These are phyloP conservation scores for Boletales sp. DNA, from an alignment of 768 basidiomycete genomes.

Conservation along the genomic window DNA sequence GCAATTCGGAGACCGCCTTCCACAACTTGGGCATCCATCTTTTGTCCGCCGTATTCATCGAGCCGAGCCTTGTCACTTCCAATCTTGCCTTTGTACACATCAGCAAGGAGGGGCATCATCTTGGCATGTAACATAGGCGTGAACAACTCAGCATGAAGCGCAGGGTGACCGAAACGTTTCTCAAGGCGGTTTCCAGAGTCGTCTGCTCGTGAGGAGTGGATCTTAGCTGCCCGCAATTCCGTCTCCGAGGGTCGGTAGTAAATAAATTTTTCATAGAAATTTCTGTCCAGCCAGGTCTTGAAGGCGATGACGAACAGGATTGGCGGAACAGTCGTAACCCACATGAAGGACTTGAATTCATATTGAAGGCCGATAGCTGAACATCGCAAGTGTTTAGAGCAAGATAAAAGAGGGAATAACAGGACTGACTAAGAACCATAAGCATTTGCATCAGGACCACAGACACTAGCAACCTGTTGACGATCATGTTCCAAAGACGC, in stretches of 20 bases:
- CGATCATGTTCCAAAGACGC: slow-evolving; percentile 92
- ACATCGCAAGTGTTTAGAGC: background rate
- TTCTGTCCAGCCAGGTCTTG: slow-evolving; percentile 79
- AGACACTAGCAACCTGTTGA: slow-evolving; percentile 81
- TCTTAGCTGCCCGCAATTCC: slow-evolving; percentile 69
- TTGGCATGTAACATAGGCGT: slow-evolving; percentile 85
- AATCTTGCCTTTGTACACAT: slow-evolving; percentile 77
- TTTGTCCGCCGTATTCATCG: slow-evolving; percentile 75
- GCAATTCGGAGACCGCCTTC: slow-evolving; percentile 83
- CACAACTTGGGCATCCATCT: slow-evolving; percentile 68
- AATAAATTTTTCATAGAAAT: slow-evolving; percentile 64
- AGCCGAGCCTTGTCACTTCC: slow-evolving; percentile 59
- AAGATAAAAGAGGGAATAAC: background rate
- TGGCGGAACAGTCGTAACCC: slow-evolving; percentile 85
- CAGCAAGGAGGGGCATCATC: slow-evolving; percentile 73
- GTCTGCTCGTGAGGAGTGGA: slow-evolving; percentile 78
- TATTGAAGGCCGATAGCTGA: slow-evolving; percentile 84
- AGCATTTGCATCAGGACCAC: slow-evolving; percentile 84
- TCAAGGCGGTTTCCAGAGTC: slow-evolving; percentile 68
- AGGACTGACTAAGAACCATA: slow-evolving; percentile 77
- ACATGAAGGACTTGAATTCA: slow-evolving; percentile 67
- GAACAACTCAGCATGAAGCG: slow-evolving; percentile 81
- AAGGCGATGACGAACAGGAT: slow-evolving; percentile 73
- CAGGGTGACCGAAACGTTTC: slow-evolving; percentile 94
- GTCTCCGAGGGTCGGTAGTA: slow-evolving; percentile 82